Percentiles rank a stretch among this genome's conserved stretches.
phyloP scores from a whole-genome alignment of 345 rosid genomes.

The Acer negundo region DNA sequence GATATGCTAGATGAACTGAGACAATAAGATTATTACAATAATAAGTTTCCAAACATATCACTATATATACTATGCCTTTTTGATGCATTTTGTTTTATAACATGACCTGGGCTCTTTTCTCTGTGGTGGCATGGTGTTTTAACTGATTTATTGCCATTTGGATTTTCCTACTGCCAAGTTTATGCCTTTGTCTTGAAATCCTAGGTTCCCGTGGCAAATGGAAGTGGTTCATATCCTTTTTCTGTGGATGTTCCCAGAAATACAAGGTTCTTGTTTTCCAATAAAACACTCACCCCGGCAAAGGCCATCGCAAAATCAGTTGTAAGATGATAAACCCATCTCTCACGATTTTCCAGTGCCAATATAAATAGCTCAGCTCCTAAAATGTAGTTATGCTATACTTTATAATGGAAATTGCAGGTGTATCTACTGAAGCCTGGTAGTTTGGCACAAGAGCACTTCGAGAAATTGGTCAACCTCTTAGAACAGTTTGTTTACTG shows the following conservation, averaged over 20 bases:
- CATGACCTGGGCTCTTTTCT: constrained; percentile 8
- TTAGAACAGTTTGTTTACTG: constrained; percentile 88
- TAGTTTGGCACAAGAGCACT: constrained; percentile 68
- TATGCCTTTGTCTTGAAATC: constrained; percentile 20
- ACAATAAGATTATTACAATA: neutral
- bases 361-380: constrained; percentile 24
- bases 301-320: constrained; percentile 86
- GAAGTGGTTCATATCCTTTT: constrained; percentile 92
- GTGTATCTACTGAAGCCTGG: constrained; percentile 84
- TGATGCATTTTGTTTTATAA: neutral
- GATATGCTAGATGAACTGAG: constrained; percentile 2
- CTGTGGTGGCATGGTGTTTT: neutral
- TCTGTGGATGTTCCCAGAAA: constrained; percentile 91
- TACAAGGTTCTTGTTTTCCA: constrained; percentile 91
- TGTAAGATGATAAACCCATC: constrained; percentile 49
- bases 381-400: constrained; percentile 21
- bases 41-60: neutral
- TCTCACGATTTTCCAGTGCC: constrained; percentile 27
- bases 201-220: constrained; percentile 99
- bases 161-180: constrained; percentile 6
- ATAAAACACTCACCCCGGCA: constrained; percentile 76
- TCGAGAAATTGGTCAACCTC: constrained; percentile 92
- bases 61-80: neutral
- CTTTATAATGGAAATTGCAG: constrained; percentile 44
- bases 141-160: constrained; percentile 5